These are phyloP conservation scores for Carpinus fangiana DNA, from an alignment of 306 rosid genomes.

Conservation along the genomic window DNA sequence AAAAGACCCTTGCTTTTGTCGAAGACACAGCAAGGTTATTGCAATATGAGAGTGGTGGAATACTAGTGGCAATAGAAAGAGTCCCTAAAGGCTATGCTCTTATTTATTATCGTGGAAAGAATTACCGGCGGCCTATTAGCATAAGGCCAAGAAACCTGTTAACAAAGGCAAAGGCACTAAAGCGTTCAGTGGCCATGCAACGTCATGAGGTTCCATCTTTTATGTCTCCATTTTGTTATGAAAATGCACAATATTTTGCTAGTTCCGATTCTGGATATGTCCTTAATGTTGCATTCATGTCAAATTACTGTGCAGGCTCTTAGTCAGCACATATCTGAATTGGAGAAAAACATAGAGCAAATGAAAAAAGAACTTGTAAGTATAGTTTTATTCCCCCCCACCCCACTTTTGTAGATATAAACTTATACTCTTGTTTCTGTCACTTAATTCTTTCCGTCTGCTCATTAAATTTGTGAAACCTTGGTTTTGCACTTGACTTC, in stretches of 20 bases:
- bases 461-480: background rate
- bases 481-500: slow-evolving; percentile 11
- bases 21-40: slow-evolving; percentile 88
- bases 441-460: background rate
- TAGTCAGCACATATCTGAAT: slow-evolving; percentile 80
- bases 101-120: slow-evolving; percentile 94
- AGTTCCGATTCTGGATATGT: slow-evolving; percentile 10
- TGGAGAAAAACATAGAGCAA: slow-evolving; percentile 66
- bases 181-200: slow-evolving; percentile 86
- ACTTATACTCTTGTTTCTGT: background rate
- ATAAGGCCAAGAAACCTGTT: slow-evolving; percentile 83
- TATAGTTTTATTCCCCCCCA: background rate
- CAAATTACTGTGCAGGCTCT: slow-evolving; percentile 66
- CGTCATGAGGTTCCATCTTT: slow-evolving; percentile 72
- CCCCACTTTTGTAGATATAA: background rate
- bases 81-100: slow-evolving; percentile 86
- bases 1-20: slow-evolving; percentile 77
- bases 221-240: background rate
- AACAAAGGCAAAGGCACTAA: slow-evolving; percentile 85
- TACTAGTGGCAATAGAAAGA: slow-evolving; percentile 84
- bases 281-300: slow-evolving; percentile 31
- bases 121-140: slow-evolving; percentile 74
- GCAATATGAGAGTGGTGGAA: slow-evolving; percentile 90
- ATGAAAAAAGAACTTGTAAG: slow-evolving; percentile 83
- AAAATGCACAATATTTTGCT: slow-evolving; percentile 9